Evolutionary conservation across 2,329 filamentous ascomycete species (phyloP), one percentile per base, ranked within the genome.

Genomic region (Aspergillus japonicus): DNA sequence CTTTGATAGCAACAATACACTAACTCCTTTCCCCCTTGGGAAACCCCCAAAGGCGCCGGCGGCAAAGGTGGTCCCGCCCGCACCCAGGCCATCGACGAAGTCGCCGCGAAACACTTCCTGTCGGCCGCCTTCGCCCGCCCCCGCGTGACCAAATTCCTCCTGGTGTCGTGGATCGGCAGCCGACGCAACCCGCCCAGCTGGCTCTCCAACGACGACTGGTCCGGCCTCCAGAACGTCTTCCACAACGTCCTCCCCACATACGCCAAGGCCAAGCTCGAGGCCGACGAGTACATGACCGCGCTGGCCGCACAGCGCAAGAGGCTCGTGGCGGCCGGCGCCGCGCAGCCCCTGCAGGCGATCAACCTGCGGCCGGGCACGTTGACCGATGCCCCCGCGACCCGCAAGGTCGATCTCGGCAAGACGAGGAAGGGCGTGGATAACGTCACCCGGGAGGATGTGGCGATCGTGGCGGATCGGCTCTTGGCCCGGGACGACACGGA

Each of bases 41-140:
- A 7, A 29, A 44, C 47, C 33, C 29, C 31, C 29, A 56, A 58
- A 83, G 82, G 82, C 24, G 83, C 83, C 51, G 83, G 82, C 35
- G 83, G 83, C 26, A 83, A 83, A 73, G 83, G 83, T 52, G 82
- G 81, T 2, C 71, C 79, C 5, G 63, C 72, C 6, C 76, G 80
- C 55, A 85, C 83, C 1, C 77, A 79, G 50, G 81, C 82, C 4
- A 77, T 85, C 59, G 83, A 85, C 68, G 80, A 78, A 63, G 77
- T 80, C 62, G 82, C 83, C n/a, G 82, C 82, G 8, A 83, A 83
- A 62, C 73, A 80, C 60, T 85, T 84, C 72, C 81, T 84, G 53
- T 73, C 73, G 23, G 81, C 82, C 6, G 77, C 81, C 39, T 74
- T 81, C 54, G 69, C 76, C 7, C 76, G 75, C 0, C 75, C 78